Percentiles rank a stretch among this genome's conserved stretches.
These are phyloP conservation scores for Rhizopogon salebrosus DNA, from an alignment of 768 basidiomycete species.

Conservation along the genomic window DNA sequence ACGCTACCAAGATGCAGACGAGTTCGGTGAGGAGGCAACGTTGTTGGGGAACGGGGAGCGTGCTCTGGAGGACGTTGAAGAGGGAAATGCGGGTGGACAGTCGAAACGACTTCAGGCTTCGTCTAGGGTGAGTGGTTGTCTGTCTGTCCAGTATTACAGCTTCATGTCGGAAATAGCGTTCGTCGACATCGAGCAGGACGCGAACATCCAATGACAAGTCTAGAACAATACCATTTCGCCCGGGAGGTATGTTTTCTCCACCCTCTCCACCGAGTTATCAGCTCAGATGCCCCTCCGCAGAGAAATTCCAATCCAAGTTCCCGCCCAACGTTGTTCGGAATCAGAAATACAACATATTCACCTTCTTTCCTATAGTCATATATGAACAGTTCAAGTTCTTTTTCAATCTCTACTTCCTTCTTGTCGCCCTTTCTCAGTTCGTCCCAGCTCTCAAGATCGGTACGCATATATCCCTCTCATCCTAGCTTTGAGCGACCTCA, in stretches of 20 bases:
- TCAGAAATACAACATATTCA: conserved; percentile 95
- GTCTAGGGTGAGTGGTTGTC: conserved; percentile 11
- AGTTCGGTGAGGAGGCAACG: conserved; percentile 58
- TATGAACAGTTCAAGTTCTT: conserved; percentile 99
- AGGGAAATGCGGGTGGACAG: conserved; percentile 27
- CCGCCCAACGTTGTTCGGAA: conserved; percentile 93
- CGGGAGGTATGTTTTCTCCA: conserved; percentile 44
- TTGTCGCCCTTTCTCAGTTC: conserved; percentile 95
- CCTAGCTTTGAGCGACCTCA: conserved; percentile 1
- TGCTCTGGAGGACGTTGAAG: conserved; percentile 34
- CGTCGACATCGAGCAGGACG: conserved; percentile 15
- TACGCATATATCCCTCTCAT: conserved; percentile 26
- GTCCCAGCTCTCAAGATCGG: conserved; percentile 95
- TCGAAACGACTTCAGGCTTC: conserved; percentile 22
- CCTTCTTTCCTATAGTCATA: conserved; percentile 95
- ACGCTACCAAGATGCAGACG: conserved; percentile 55
- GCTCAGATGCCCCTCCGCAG: conserved; percentile 30
- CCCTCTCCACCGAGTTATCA: not conserved
- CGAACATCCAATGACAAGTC: conserved; percentile 57
- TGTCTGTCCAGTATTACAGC: not conserved
- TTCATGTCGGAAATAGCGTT: conserved; percentile 8
- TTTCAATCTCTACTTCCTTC: conserved; percentile 97
- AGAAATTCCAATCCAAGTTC: conserved; percentile 65
- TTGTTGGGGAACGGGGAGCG: conserved; percentile 36
- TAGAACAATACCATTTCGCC: conserved; percentile 71